These are phyloP conservation scores for Solanum virginianum DNA, from an alignment of 257 asterid genomes.

Conservation along the genomic window DNA sequence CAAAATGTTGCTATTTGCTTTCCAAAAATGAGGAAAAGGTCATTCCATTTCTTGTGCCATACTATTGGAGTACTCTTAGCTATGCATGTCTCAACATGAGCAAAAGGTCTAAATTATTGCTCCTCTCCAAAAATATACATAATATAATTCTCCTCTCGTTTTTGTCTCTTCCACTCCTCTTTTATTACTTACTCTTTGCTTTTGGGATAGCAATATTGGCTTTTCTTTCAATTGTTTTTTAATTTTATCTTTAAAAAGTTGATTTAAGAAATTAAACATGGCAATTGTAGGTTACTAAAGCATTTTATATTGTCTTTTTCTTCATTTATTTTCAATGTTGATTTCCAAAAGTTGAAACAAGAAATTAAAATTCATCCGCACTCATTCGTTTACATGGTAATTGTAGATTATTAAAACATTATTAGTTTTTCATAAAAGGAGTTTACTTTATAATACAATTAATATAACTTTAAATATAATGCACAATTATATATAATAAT, in stretches of 20 bases:
- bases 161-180: not conserved
- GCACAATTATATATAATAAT: fast-evolving
- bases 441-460: not conserved
- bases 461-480: not conserved
- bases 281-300: not conserved
- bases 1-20: not conserved
- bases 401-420: not conserved
- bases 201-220: not conserved
- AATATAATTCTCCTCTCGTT: not conserved
- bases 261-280: not conserved
- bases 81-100: not conserved
- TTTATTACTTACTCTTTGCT: not conserved
- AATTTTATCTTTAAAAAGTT: not conserved
- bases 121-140: not conserved
- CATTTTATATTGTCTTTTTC: not conserved
- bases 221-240: not conserved
- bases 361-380: not conserved
- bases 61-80: not conserved
- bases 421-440: not conserved
- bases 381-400: not conserved
- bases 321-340: too few species aligned
- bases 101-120: not conserved
- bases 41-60: not conserved
- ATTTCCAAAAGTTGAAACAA: too few species aligned
- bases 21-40: not conserved